Conservation (phyloP, 352 stramenopile species). For the Phytophthora chlamydospora region DNA sequence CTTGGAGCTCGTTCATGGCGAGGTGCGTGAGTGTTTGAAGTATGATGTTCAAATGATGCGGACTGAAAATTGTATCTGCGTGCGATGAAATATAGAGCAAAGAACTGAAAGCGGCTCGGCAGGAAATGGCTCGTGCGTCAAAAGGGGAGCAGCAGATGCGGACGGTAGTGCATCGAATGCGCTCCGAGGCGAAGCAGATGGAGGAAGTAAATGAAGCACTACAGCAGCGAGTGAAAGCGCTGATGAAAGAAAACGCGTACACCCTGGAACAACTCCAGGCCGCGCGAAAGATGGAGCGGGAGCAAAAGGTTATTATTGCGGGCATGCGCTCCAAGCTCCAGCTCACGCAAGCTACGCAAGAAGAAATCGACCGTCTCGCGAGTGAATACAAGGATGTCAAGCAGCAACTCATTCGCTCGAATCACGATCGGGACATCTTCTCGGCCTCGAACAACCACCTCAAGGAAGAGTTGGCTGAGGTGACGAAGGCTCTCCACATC, state of each 20-base stretch:
- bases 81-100: constrained; percentile 54
- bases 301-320: constrained; percentile 71
- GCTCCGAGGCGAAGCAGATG: constrained; percentile 71
- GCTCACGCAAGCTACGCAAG: constrained; percentile 62
- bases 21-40: constrained; percentile 38
- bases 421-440: constrained; percentile 79
- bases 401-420: constrained; percentile 68
- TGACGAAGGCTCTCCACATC: constrained; percentile 68
- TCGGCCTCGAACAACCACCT: constrained; percentile 78
- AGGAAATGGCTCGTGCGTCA: constrained; percentile 67
- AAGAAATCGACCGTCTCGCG: constrained; percentile 65
- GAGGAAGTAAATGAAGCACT: constrained; percentile 77
- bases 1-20: constrained; percentile 80
- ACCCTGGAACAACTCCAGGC: constrained; percentile 78
- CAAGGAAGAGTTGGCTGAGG: constrained; percentile 73
- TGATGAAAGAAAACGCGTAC: constrained; percentile 81
- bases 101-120: constrained; percentile 63
- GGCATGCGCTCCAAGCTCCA: constrained; percentile 76
- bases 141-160: constrained; percentile 81
- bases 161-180: constrained; percentile 64
- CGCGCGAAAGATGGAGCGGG: constrained; percentile 70
- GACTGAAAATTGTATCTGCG: neutral
- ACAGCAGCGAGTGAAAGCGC: constrained; percentile 76
- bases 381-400: constrained; percentile 71
- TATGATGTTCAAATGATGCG: neutral